Base-by-base conservation (phyloP, 2,329 filamentous ascomycete genomes). In the Trichophyton schoenleinii region DNA sequence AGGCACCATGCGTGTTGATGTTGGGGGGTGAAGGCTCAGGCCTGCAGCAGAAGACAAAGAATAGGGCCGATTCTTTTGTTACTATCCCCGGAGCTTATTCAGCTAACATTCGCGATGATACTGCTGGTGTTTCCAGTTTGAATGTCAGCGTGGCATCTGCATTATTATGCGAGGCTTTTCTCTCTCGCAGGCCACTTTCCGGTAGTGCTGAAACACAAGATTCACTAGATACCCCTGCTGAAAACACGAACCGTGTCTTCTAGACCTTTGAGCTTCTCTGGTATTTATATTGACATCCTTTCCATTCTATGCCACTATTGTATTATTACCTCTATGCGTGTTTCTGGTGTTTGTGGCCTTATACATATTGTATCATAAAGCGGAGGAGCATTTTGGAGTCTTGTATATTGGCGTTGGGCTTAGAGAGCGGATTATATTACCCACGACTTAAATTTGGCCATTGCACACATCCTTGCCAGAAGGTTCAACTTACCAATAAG, bases 61-160 rank as follows among this genome's bases (percentile, higher is more conserved):
- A 81, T 48, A 79, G 83, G 62, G 86, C 88, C 0, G 84, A 95
- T 69, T 76, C 75, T 20, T 77, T 79, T 28, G 77, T 86, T 15
- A 80, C 85, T 5, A 89, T 99, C 60, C 66, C 82, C 72, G 72
- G 81, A 72, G 72, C 75, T 68, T 70, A 81, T 69, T 64, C 68
- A 3, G 57, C 70, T 8, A 70, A 70, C 1, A 65, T 70, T 8
- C 63, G 66, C 9, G 68, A 70, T 15, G 74, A 77, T 65, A 70
- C 70, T 3, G 71, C 84, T 66, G 70, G 80, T 1, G 84, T 99
- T 2, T 92, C 97, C 73, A 96, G 91, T 72, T 75, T 99, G 71
- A 97, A 99, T 71, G 94, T 97, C 44, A 90, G 89, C 70, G 91
- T 95, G 20, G 92, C 94, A 1, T 84, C 89, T 5, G 90, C 84